Evolutionary conservation across 2,329 filamentous ascomycete species (phyloP), one percentile per base, ranked within the genome.

Genomic region (Orbilia quercus): DNA sequence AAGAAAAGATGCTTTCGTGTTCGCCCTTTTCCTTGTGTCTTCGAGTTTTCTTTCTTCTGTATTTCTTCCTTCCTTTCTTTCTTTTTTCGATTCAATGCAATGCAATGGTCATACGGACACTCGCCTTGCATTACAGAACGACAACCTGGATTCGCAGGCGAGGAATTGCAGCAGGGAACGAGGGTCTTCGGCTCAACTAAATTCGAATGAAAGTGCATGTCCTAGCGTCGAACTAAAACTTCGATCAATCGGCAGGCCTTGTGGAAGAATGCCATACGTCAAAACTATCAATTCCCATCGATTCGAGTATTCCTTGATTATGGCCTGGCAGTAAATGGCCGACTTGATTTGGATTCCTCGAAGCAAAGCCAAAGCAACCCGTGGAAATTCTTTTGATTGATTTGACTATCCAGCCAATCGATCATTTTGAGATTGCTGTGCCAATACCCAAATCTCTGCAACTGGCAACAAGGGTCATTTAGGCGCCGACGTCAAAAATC

Each of bases 41-140:
- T 23, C 45, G 47, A 45, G 47, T 7, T 20, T n/a, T n/a, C n/a
- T n/a, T n/a, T n/a, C n/a, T n/a, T n/a, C n/a, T n/a, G n/a, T n/a
- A n/a, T n/a, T n/a, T n/a, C n/a, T n/a, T n/a, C n/a, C n/a, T n/a
- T n/a, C n/a, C n/a, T n/a, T n/a, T n/a, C n/a, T n/a, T n/a, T 3
- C 42, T 45, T n/a, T 45, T 9, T 31, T 31, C 9, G 28, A 31
- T 23, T 14, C 12, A 16, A 40, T 20, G 36, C 50, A 57, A 57
- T 48, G 42, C 60, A 34, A 25, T 58, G 53, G 62, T 66, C 62
- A 66, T 48, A 66, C 48, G 62, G 22, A 34, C 62, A 50, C 60
- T 65, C 51, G 44, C 62, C 62, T 66, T 45, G 53, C 53, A 58
- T 23, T 66, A 42, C 44, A 51, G 38, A 31, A 31, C 22, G 11